Conservation (phyloP, 1,284 basidiomycete species). For the Cryptococcus sp. region DNA sequence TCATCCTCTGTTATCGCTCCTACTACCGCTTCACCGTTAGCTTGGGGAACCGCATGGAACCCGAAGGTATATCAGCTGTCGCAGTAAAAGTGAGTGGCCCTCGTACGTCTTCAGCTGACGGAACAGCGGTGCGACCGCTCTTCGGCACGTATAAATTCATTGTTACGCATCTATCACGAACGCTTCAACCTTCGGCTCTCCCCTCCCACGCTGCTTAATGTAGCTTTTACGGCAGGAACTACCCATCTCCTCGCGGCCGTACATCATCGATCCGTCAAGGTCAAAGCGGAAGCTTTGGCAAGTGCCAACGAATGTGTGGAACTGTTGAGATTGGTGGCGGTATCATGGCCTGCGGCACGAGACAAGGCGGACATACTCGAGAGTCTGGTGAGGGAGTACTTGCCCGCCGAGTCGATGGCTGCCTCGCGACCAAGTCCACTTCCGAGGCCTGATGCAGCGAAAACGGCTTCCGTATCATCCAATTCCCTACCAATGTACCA, state of each 20-base stretch:
- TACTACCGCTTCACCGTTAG: constrained; percentile 55
- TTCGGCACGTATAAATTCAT: no score
- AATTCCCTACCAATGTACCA: no score
- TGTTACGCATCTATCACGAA: no score
- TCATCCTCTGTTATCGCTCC: constrained; percentile 66
- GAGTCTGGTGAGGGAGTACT: constrained; percentile 24
- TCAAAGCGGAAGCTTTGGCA: constrained; percentile 17
- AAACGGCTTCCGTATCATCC: no score
- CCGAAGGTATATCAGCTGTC: constrained; percentile 8
- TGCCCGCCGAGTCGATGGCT: constrained; percentile 1
- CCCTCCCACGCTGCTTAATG: constrained; percentile 65
- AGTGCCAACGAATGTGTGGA: constrained; percentile 23
- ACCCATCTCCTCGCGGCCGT: constrained; percentile 31
- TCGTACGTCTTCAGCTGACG: no score
- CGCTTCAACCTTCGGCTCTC: constrained; percentile 59
- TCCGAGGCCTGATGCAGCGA: no score
- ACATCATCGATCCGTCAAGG: constrained; percentile 19
- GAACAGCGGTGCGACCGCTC: no score
- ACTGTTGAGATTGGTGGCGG: constrained; percentile 24
- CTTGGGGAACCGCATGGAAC: constrained; percentile 38
- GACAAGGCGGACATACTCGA: constrained; percentile 23
- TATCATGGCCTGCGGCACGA: constrained; percentile 28
- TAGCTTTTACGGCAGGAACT: constrained; percentile 68
- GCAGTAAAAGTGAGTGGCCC: constrained; percentile 5
- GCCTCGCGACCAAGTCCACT: not conserved